Evolutionary conservation across 108 stramenopile species (phyloP).

Genomic region (Stephanodiscus triporus): DNA sequence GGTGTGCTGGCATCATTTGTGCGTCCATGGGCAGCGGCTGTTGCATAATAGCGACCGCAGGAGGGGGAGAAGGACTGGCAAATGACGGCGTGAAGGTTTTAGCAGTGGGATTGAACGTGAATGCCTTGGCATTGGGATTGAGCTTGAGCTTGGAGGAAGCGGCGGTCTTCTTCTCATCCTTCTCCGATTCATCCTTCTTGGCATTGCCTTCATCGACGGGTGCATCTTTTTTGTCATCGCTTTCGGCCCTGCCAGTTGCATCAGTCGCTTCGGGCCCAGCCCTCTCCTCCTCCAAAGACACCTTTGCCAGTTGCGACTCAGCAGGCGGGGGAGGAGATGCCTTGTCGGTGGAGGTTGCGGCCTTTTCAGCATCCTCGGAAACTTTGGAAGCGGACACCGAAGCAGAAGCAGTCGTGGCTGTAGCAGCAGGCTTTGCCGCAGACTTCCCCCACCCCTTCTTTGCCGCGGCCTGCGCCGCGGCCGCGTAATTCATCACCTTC

Average conservation of each 20-base stretch:
- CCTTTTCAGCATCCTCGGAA: conserved; percentile 13
- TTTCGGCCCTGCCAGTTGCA: background rate
- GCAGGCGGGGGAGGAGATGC: conserved; percentile 4
- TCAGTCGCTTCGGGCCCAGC: background rate
- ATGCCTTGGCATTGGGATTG: conserved; percentile 82
- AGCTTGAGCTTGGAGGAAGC: conserved; percentile 63
- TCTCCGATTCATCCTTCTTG: conserved; percentile 29
- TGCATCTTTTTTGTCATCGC: conserved; percentile 1
- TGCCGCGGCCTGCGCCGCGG: conserved; percentile 45
- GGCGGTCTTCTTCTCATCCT: conserved; percentile 41
- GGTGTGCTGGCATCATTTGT: conserved; percentile 52
- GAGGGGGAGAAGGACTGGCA: conserved; percentile 26
- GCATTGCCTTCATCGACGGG: conserved; percentile 7
- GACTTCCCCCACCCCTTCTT: conserved; percentile 50
- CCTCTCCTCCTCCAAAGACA: conserved; percentile 34
- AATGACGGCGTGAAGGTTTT: conserved; percentile 80
- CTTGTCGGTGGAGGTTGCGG: conserved; percentile 14
- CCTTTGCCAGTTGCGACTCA: conserved; percentile 6
- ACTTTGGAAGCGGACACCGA: conserved; percentile 15
- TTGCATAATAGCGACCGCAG: conserved; percentile 30
- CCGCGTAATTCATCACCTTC: conserved; percentile 51
- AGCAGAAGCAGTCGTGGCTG: conserved; percentile 12
- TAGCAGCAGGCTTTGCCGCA: conserved; percentile 28
- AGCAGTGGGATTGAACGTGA: conserved; percentile 78
- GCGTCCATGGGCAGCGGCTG: conserved; percentile 11